Base-by-base conservation (phyloP, 2,329 filamentous ascomycete genomes). In the Trichoderma endophyticum region DNA sequence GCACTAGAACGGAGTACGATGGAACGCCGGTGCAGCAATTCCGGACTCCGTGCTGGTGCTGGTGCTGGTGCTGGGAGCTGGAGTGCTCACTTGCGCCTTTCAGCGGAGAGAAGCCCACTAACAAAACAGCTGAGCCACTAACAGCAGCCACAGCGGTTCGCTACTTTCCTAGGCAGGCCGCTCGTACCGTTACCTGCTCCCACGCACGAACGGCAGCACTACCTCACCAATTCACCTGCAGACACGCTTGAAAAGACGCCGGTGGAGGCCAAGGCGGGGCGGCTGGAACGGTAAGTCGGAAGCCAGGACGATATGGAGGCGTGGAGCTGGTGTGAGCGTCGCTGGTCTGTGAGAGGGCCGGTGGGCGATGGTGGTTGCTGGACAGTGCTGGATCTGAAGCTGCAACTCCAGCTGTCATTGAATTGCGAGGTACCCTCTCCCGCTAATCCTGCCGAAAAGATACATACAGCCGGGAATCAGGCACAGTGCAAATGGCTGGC, bases 201-300 rank as follows among this genome's bases (percentile, higher is more conserved):
- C 18, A n/a, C 18, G 18, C 3, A 48, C 18, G 43, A 48, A 48
- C 43, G 1, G 43, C 43, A n/a, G 18, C 43, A 21, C 43, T n/a
- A 36, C 34, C 34, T 36, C 34, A 36, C 34, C 34, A 14, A 14
- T 14, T 30, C 11, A 14, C 12, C 34, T 36, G 34, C 34, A 36
- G 34, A 36, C 43, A 21, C 43, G n/a, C n/a, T n/a, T 51, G 48
- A 51, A 51, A 51, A 51, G 9, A 32, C 28, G 28, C 56, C 56
- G 63, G 63, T 66, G 63, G 54, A 69, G 54, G 56, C 64, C 48
- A 43, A 24, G 65, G 65, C 54, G 56, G 65, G 65, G 54, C 56
- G 65, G 65, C 65, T 69, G 54, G 54, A 69, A 69, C 65, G 65
- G 54, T 43, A 61, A 28, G 56, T 43, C 66, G 56, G 64, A 66